A percentile compares a stretch with the other conserved stretches of the same genome.
These are phyloP conservation scores for Paraglomus occultum DNA, from an alignment of 192 early-diverging fungal species.

Conservation along the genomic window DNA sequence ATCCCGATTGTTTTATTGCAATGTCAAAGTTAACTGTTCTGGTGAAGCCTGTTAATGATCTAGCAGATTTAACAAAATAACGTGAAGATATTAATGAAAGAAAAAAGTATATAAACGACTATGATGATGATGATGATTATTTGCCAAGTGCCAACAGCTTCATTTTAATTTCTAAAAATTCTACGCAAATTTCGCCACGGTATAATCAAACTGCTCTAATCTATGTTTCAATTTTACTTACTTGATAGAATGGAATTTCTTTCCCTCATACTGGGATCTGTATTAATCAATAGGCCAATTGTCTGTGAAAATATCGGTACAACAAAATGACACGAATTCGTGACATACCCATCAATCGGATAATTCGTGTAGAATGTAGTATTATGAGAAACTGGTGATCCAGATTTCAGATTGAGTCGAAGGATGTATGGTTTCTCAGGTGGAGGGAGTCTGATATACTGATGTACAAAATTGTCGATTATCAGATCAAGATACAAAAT, in stretches of 20 bases:
- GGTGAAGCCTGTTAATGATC: slow-evolving; percentile 57
- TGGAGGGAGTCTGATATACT: slow-evolving; percentile 79
- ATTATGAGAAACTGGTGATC: slow-evolving; percentile 68
- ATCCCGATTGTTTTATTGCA: slow-evolving; percentile 64
- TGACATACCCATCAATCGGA: slow-evolving; percentile 66
- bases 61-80: slow-evolving; percentile 22
- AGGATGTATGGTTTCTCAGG: slow-evolving; percentile 64
- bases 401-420: slow-evolving; percentile 78
- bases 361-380: slow-evolving; percentile 86
- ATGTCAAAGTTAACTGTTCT: slow-evolving; percentile 53
- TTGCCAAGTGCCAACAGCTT: too few species aligned
- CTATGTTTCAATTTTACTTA: slow-evolving; percentile 25
- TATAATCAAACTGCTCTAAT: too few species aligned
- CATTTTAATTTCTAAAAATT: too few species aligned
- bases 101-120: neutral
- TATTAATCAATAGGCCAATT: slow-evolving; percentile 35
- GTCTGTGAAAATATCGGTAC: too few species aligned
- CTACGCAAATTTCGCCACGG: too few species aligned
- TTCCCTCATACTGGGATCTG: slow-evolving; percentile 36
- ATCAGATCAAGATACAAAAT: neutral
- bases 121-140: too few species aligned
- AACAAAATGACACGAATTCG: slow-evolving; percentile 7
- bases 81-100: slow-evolving; percentile 3
- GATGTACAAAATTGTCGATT: neutral
- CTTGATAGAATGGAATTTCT: slow-evolving; percentile 42